Base-by-base conservation (phyloP, 2,329 filamentous ascomycete species). In the Pseudocercospora fuligena region DNA sequence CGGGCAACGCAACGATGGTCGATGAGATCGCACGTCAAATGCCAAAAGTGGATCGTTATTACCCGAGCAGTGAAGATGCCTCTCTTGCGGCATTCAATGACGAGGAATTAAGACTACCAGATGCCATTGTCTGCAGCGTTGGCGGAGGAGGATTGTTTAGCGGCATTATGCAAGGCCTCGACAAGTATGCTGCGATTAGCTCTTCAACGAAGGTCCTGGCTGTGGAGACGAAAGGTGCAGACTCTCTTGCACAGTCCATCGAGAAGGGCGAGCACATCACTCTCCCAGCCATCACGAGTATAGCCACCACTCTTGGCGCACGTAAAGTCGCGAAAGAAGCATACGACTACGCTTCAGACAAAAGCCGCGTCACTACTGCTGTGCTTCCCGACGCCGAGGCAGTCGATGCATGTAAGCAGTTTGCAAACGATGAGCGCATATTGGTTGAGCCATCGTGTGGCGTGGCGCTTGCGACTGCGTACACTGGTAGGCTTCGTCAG, bases 361-460 rank as follows among this genome's bases (percentile, higher is more conserved):
- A 81, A 1, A 77, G 86, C 43, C 82, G 83, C 51, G 85, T 90
- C 25, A 83, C 83, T 43, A 89, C 85, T 68, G 80, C 87, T 2
- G 90, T 93, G 0, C 82, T 95, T 8, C 84, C 84, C 2, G 92
- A 96, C 73, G 89, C 88, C 3, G 92, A 95, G 74, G 94, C 94
- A 0, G 92, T 92, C 21, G 87, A 89, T 79, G 93, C 89, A 2
- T 91, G 90, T 62, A 88, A 90, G 74, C 84, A 87, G 25, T 89
- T 97, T 68, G 90, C 92, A 9, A 91, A 97, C 70, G 93, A 97
- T 67, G 92, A 94, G 73, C 83, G 91, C 27, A 81, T 94, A 64
- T 82, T 97, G 65, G 92, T 97, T 2, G 94, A 98, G 81, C 83
- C 90, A 40, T 89, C 93, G 0, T 97, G 94, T 77, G 93, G 94